Base-by-base conservation (phyloP, 2,329 filamentous ascomycete species). In the Botryotinia narcissicola region DNA sequence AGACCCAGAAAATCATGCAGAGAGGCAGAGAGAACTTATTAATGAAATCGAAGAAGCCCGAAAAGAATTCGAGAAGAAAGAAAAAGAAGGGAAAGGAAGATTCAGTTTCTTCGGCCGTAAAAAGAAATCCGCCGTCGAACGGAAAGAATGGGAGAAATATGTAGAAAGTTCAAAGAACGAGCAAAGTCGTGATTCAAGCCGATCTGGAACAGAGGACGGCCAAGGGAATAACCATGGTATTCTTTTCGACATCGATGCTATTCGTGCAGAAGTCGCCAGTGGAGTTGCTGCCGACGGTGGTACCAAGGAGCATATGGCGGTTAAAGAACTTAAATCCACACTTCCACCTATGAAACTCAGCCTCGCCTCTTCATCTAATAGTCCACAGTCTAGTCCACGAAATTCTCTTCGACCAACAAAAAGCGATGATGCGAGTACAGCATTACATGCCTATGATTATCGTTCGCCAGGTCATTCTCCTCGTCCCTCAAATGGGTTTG, bases 11-110 rank as follows among this genome's bases (percentile, higher is more conserved):
- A 95, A 97, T 78, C 95, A 98, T 83, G 87, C 89, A 69, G 88
- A 94, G 81, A 88, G 95, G 66, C 96, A 99, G 82, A 88, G 94
- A 73, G 95, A 98, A 82, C 88, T 99, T 60, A 97, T 99, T 81
- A 94, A 92, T 78, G 96, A 99, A 83, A 97, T 99, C 70, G 95
- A 98, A 81, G 95, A 97, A 82, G 96, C 96, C 10, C 89, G 96
- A 54, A 94, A 92, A 80, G 90, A 96, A 79, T 87, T 97, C 5
- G 94, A 97, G 79, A 91, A 89, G 80, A 92, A 96, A 78, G 90
- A 91, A 80, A 85, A 84, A 77, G 87, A 87, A 78, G 71, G 74
- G 87, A 89, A 81, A 83, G 88, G 81, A 16, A 84, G 84, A 60
- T 94, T 95, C 79, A 89, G 90, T 51, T 89, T 97, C 78, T 98